Base-by-base conservation (phyloP, 106 monocot species). In the Platanthera guangdongensis region DNA sequence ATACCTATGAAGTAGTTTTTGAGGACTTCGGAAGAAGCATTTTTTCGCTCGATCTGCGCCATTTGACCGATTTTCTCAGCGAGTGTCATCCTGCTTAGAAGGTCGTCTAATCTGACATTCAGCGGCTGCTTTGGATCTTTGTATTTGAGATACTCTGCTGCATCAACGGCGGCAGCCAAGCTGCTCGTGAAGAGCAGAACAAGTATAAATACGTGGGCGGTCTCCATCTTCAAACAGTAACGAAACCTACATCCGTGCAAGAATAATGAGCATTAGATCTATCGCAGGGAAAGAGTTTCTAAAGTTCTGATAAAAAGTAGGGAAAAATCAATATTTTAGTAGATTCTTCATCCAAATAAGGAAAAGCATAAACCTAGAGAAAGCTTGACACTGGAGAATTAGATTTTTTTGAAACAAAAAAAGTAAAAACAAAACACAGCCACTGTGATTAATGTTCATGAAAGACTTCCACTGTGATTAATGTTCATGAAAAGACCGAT, bases 31-130 rank as follows among this genome's bases (percentile, higher is more conserved):
- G 76, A 32, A 8, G 79, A 62, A 3, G 78, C 81, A 79, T 71
- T 71, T 63, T 72, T 68, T 57, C 78, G 78, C 47, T 78, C 85
- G 7, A 85, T 85, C 57, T 85, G 85, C 25, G 85, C 60, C 85
- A 85, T 85, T 81, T 85, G 85, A 4, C 85, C 85, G 4, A 85
- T 78, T 70, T 85, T 85, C 69, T 85, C 85, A 57, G 70, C 71
- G 46, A 85, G 81, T 74, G 85, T 85, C 85, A 85, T 85, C 57
- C 81, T 74, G 51, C 8, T 39, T 46, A 85, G 13, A 45, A 85
- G 52, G 62, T 85, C 85, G 13, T 82, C 75, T 52, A 85, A 64
- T 60, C 85, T 74, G 46, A 72, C 75, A 8, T 79, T 79, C 71
- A 85, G 6, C 32, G 85, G 78, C 14, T 78, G 75, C 51, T 78